Base-by-base conservation (phyloP, 2,329 filamentous ascomycete genomes). In the Kalaharituber pfeilii region DNA sequence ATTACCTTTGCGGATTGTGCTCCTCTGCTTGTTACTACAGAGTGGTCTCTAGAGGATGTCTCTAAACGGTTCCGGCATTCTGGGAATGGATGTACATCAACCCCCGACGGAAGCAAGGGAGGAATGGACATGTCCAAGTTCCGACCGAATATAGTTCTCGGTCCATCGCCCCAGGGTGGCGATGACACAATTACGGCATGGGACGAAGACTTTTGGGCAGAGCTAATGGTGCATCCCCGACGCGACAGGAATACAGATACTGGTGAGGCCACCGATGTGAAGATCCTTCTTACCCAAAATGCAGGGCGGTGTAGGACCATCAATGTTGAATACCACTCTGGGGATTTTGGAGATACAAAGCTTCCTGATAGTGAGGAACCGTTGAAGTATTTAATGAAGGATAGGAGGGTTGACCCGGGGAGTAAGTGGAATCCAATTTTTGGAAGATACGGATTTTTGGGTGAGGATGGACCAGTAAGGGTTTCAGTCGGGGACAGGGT, bases 1-100 rank as follows among this genome's bases (percentile, higher is more conserved):
- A 73, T 89, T 44, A 78, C 76, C 1, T 91, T 89, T 67, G 77
- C 79, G 36, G 85, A 91, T 67, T 77, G 77, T 59, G 84, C 84
- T 1, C 82, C 85, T 0, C 84, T 83, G 65, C 75, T 94, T 13
- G 67, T 94, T 24, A 74, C 81, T 4, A 84, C 80, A 0, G 73
- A 80, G 57, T 75, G 78, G 1, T 91, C 84, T 1, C 73, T 88
- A n/a, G 68, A 72, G 20, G 74, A 84, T 61, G 76, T 93, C 49
- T 78, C 76, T 29, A 65, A 66, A 5, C 67, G 73, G 27, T 50
- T 57, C 2, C n/a, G 5, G 1, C 33, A 39, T 39, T 4, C 20
- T 39, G 33, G 13, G 20, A 18, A 39, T 5, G n/a, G n/a, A n/a
- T n/a, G n/a, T n/a, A n/a, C n/a, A n/a, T n/a, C n/a, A n/a, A 6